Evolutionary conservation across 805 yeast genomes (phyloP), one percentile per base, ranked within the genome.

Genomic region (Metschnikowia lachancei): DNA sequence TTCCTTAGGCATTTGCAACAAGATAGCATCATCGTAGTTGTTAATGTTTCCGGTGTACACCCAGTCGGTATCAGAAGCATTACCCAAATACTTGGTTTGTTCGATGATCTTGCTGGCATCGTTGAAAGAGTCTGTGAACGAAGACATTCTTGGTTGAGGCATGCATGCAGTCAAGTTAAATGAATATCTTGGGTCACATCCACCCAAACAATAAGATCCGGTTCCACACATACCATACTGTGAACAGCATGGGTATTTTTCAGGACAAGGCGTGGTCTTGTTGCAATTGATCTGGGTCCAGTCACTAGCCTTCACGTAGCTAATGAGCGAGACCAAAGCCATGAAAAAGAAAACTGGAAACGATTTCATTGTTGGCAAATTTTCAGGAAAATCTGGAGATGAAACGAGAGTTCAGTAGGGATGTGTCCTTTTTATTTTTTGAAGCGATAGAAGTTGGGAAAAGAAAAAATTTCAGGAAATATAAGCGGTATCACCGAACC

Each of bases 181-280:
- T 4, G 95, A 87, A 60, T 57, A 82, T 50, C 81, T 70, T 32
- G 94, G 85, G 67, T 90, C 87, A 72, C 97, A 91, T 29, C 95
- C 92, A 50, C 92, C 94, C 43, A 90, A 72, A 72, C 97, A 91
- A 66, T 75, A 76, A 14, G 75, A 63, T 18, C 95, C 95, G 19
- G 82, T 77, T 57, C 95, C 95, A 71, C 95, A 87, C 28, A 66
- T 71, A 41, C 97, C 97, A 55, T 77, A 83, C 55, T 81, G 83
- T 11, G 87, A 80, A 65, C 97, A 90, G 66, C 97, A 90, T 47
- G 97, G 97, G n/a, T 62, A 54, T 38, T 72, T 75, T 60, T 84
- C 80, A 2, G 97, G 97, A 69, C 97, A 90, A 4, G 72, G 57
- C 13, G 58, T 49, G 10, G 80, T 70, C 9, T 76, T 65, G 51